Evolutionary conservation across 192 early-diverging fungal species (phyloP), one percentile per base, ranked within the genome.

Genomic region (Backusella circina): DNA sequence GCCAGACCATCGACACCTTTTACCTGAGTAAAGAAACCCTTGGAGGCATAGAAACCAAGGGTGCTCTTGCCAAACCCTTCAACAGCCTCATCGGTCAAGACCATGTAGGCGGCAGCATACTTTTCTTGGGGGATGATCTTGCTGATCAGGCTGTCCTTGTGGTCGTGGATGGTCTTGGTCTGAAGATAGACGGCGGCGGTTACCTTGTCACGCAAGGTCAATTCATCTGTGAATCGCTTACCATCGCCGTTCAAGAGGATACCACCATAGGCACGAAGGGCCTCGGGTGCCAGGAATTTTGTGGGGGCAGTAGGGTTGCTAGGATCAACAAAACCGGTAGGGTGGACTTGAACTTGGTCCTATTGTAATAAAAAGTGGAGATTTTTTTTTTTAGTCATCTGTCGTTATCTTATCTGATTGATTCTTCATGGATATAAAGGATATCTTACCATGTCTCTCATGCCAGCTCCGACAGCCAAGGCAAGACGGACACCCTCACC

Each of bases 331-430:
- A 94, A 88, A 47, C 94, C 94, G 2, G 94, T 95, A 13, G 94
- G 94, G 80, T 95, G 94, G 26, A 95, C 88, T 83, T 95, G 94
- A 31, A 95, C 91, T 84, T 93, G 93, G 65, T 95, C 91, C 93
- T 78, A 73, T 50, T 38, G 21, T 51, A 5, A 21, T 7, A 50
- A 31, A 2, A 50, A 1, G 2, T 36, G 54, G 66, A 70, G n/a
- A n/a, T n/a, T n/a, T n/a, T n/a, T n/a, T n/a, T n/a, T n/a, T n/a
- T 68, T 31, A 68, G 68, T 70, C 15, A 26, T 23, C 32, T 5
- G 0, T 71, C n/a, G 23, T 23, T 37, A 31, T 57, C 21, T 30
- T 64, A 15, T 64, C 21, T 67, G 32, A 35, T 67, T 30, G n/a
- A n/a, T n/a, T n/a, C n/a, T 6, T 15, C 16, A 67, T 23, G 2